Conservation (phyloP, 2,329 filamentous ascomycete species). For the Paecilomyces fulvus region DNA sequence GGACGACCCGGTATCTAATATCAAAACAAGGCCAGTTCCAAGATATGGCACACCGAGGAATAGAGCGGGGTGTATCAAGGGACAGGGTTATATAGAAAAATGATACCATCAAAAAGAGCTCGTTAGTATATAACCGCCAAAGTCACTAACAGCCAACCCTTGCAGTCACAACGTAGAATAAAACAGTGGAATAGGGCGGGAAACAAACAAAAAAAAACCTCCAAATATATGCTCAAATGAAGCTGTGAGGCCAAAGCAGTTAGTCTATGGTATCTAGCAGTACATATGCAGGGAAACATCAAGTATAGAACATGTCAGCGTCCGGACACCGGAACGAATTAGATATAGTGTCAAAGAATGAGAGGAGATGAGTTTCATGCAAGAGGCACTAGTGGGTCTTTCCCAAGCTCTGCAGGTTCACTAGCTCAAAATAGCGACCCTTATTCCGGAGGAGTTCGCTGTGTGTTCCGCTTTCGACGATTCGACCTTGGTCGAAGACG, state of each 20-base stretch:
- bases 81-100: neutral
- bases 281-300: neutral
- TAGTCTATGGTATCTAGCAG: neutral
- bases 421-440: conserved; percentile 68
- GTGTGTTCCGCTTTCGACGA: conserved; percentile 81
- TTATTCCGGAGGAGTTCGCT: conserved; percentile 59
- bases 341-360: neutral
- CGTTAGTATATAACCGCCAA: neutral
- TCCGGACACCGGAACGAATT: neutral
- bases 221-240: neutral
- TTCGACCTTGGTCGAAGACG: conserved; percentile 83
- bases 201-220: neutral
- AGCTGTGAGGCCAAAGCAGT: neutral
- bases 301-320: neutral
- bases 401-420: conserved; percentile 69
- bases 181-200: neutral
- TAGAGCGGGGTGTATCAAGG: neutral
- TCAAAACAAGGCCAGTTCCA: neutral
- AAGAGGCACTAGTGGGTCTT: conserved; percentile 32
- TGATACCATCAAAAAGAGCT: neutral
- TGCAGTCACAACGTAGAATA: neutral
- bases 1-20: neutral
- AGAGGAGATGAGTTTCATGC: neutral
- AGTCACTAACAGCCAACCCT: neutral
- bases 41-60: neutral